Percentiles rank a stretch among this genome's conserved stretches.
These are phyloP conservation scores for Pichia sp. DNA, from an alignment of 1,139 yeast genomes.

Conservation along the genomic window DNA sequence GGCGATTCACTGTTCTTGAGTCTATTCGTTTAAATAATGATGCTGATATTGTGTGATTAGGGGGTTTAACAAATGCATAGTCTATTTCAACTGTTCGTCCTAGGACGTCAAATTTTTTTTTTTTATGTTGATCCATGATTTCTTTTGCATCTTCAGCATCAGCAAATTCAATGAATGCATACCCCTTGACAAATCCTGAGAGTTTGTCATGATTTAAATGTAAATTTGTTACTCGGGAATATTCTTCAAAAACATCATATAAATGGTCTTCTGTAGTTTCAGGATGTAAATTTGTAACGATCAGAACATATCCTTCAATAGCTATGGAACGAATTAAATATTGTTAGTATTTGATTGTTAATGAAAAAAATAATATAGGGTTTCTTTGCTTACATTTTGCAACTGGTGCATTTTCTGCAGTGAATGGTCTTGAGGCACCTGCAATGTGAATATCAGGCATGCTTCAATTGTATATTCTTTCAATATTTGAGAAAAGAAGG, in stretches of 20 bases:
- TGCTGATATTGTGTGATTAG: background rate
- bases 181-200: conserved; percentile 40
- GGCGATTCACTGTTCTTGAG: background rate
- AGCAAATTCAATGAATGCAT: conserved; percentile 36
- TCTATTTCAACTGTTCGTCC: conserved; percentile 32
- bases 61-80: conserved; percentile 33
- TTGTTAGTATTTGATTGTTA: conserved; percentile 6
- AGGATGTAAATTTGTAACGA: conserved; percentile 38
- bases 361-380: no score
- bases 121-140: conserved; percentile 27
- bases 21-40: background rate
- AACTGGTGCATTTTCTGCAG: conserved; percentile 8
- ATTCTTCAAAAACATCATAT: conserved; percentile 37
- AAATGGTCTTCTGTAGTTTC: conserved; percentile 43
- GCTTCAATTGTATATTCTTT: no score
- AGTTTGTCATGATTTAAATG: conserved; percentile 39
- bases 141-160: conserved; percentile 31
- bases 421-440: conserved; percentile 8
- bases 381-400: conserved; percentile 11
- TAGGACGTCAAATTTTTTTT: conserved; percentile 29
- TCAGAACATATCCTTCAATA: conserved; percentile 39
- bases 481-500: no score
- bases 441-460: conserved; percentile 1
- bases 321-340: conserved; percentile 19
- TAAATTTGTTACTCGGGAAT: conserved; percentile 33